Evolutionary conservation across 169 alveolate species (phyloP), one percentile per base, ranked within the genome.

Genomic region (Plasmodium blacklocki): DNA sequence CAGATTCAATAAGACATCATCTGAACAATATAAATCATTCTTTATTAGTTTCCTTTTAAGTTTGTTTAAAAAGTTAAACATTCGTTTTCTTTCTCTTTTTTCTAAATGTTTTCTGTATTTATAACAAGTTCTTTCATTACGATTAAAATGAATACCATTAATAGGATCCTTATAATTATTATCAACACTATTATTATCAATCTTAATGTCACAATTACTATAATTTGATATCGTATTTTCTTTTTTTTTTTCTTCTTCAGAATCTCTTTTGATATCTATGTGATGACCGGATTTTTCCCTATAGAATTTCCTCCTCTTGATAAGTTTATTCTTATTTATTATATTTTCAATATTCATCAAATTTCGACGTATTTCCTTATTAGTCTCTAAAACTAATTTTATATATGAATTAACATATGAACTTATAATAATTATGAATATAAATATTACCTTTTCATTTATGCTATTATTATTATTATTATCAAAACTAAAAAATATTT

Each of bases 21-120:
- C 92, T 0, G 92, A 86, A 8, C 92, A 86, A 60, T 86, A 86
- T 21, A 86, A 43, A 49, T 86, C 92, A 63, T 86, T 86, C 62
- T 86, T 86, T 72, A 59, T 86, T 19, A 86, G 47, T 50, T 86
- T 86, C 52, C 73, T 86, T 54, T 56, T 45, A 15, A 86, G 73
- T 23, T 72, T 70, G 15, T 86, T 70, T 23, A 86, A 60, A 26
- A 72, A 29, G 4, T 58, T 72, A 14, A 70, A 14, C 59, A 56
- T 70, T 83, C 49, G 54, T 68, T 29, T 83, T 14, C 49, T 18
- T 39, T 21, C 56, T 59, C 21, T 43, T 18, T 60, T 62, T 5
- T 39, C 47, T 39, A 39, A 5, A 39, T 5, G 2, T 62, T 39
- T 60, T 18, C 19, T 74, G 19, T 14, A 18, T 39, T 47, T n/a